These are phyloP conservation scores for Nakazawaea sp. DNA, from an alignment of 805 yeast genomes.

Conservation along the genomic window DNA sequence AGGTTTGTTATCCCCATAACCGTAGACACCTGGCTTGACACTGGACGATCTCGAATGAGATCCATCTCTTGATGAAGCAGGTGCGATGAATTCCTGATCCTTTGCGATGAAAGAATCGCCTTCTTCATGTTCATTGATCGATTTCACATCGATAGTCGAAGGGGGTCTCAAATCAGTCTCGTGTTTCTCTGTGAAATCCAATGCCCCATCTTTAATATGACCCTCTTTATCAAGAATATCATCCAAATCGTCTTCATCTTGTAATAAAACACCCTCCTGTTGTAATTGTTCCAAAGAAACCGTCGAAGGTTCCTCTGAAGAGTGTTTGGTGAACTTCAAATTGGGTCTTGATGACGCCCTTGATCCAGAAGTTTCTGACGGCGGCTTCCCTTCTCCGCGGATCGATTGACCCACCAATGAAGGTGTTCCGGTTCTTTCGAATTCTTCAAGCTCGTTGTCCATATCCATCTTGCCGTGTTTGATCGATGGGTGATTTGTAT, in stretches of 20 bases:
- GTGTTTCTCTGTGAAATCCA: slow-evolving; percentile 19
- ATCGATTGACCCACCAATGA: slow-evolving; percentile 49
- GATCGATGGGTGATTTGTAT: not conserved
- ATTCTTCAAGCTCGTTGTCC: slow-evolving; percentile 46
- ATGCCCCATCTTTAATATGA: slow-evolving; percentile 40
- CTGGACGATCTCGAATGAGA: slow-evolving; percentile 12
- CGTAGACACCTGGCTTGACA: not conserved
- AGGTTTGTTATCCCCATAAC: not conserved
- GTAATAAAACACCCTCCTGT: slow-evolving; percentile 46
- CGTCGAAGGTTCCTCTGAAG: slow-evolving; percentile 23
- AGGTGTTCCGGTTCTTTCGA: slow-evolving; percentile 39
- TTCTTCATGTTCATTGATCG: slow-evolving; percentile 9
- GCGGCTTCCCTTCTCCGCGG: slow-evolving; percentile 21
- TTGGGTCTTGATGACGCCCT: slow-evolving; percentile 22
- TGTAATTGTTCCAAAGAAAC: slow-evolving; percentile 27
- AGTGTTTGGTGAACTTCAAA: slow-evolving; percentile 38
- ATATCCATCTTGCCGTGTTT: slow-evolving; percentile 32
- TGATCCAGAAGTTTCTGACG: not conserved
- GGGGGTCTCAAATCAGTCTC: slow-evolving; percentile 8
- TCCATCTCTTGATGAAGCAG: slow-evolving; percentile 20
- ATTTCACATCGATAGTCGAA: slow-evolving; percentile 9
- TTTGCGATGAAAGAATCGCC: slow-evolving; percentile 15
- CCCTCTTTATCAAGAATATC: slow-evolving; percentile 47
- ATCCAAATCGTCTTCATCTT: slow-evolving; percentile 52
- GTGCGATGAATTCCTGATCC: slow-evolving; percentile 25